A percentile compares a stretch with the other conserved stretches of the same genome.
Conservation (phyloP, 2,329 filamentous ascomycete genomes). For the Coniochaeta sp. region DNA sequence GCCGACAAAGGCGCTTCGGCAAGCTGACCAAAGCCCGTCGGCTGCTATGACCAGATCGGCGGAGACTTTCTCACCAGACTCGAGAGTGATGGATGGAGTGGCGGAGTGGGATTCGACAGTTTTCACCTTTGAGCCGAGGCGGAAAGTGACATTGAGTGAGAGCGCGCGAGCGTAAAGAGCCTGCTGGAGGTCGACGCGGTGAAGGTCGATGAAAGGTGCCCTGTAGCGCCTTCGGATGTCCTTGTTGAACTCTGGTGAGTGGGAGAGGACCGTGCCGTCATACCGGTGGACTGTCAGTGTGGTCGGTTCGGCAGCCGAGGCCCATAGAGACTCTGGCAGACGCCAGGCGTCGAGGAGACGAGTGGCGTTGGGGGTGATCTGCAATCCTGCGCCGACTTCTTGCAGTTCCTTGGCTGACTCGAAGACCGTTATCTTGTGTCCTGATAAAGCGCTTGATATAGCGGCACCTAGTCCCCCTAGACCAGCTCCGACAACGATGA, state of each 20-base stretch:
- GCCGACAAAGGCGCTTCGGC: conserved; percentile 33
- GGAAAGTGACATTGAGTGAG: conserved; percentile 25
- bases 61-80: conserved; percentile 21
- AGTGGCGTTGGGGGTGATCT: conserved; percentile 21
- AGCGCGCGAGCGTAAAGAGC: conserved; percentile 30
- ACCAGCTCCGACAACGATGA: conserved; percentile 15
- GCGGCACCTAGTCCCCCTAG: conserved; percentile 9
- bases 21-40: conserved; percentile 36
- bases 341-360: conserved; percentile 18
- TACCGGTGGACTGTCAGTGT: conserved; percentile 19
- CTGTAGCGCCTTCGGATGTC: conserved; percentile 17
- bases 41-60: conserved; percentile 39
- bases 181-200: conserved; percentile 39
- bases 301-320: conserved; percentile 14
- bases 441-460: conserved; percentile 7
- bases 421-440: conserved; percentile 8
- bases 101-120: conserved; percentile 10
- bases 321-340: conserved; percentile 11
- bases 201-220: conserved; percentile 36
- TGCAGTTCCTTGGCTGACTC: conserved; percentile 10
- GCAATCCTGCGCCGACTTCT: conserved; percentile 16
- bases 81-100: conserved; percentile 21
- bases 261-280: conserved; percentile 19
- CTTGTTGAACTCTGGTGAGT: conserved; percentile 17
- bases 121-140: conserved; percentile 7